Conservation (phyloP, 1,139 yeast genomes). For the Eremothecium cymbalariae region DNA sequence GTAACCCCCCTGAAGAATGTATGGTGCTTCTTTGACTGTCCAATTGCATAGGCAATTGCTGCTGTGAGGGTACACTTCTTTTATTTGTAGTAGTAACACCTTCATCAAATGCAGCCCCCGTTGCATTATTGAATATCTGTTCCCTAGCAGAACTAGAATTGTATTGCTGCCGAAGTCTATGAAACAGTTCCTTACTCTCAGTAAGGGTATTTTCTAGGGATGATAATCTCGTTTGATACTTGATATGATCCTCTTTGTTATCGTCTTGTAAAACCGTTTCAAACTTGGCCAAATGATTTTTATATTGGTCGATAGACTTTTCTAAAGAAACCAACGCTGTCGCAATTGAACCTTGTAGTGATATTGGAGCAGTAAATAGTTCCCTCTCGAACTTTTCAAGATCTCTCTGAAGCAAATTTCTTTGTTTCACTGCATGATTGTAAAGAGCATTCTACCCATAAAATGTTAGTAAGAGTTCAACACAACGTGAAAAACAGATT, state of each 20-base stretch:
- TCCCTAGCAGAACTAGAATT: slow-evolving; percentile 40
- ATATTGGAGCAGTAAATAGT: slow-evolving; percentile 60
- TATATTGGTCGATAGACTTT: slow-evolving; percentile 70
- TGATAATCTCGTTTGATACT: slow-evolving; percentile 54
- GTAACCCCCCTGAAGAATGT: slow-evolving; percentile 29
- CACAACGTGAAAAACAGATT: no score
- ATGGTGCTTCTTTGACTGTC: slow-evolving; percentile 8
- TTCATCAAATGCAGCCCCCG: slow-evolving; percentile 23
- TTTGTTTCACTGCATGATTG: slow-evolving; percentile 84
- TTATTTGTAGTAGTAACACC: slow-evolving; percentile 19
- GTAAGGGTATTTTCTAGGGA: slow-evolving; percentile 54
- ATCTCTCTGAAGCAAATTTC: slow-evolving; percentile 63
- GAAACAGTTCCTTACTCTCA: slow-evolving; percentile 52
- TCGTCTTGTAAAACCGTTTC: slow-evolving; percentile 39
- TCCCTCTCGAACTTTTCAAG: slow-evolving; percentile 58
- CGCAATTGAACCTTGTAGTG: slow-evolving; percentile 72
- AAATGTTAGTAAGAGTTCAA: slow-evolving; percentile 7
- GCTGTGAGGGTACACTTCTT: slow-evolving; percentile 15
- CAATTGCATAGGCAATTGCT: background rate
- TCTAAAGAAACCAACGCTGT: slow-evolving; percentile 70
- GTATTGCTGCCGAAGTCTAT: slow-evolving; percentile 53
- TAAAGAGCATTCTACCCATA: slow-evolving; percentile 62
- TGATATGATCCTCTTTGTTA: slow-evolving; percentile 41
- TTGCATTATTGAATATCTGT: slow-evolving; percentile 15
- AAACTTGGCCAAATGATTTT: slow-evolving; percentile 50